These are phyloP conservation scores for Talaromyces amestolkiae DNA, from an alignment of 2,329 filamentous ascomycete species.

Conservation along the genomic window DNA sequence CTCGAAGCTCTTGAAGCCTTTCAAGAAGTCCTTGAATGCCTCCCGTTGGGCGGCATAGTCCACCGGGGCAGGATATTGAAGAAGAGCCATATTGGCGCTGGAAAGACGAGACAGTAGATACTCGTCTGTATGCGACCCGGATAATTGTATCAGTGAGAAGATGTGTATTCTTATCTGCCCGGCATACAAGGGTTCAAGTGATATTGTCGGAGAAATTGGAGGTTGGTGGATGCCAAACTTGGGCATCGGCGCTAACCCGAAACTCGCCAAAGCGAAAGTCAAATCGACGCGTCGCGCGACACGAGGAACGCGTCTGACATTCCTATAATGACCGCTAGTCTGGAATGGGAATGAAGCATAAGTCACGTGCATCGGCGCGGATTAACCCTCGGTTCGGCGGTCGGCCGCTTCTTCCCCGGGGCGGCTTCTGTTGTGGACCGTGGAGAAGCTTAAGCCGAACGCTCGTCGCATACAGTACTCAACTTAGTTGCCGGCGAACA, in stretches of 20 bases:
- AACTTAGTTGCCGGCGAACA: background rate
- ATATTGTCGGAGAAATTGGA: constrained; percentile 17
- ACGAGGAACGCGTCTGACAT: constrained; percentile 27
- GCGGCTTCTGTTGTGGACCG: constrained; percentile 2
- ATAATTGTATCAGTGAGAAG: background rate
- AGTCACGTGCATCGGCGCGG: constrained; percentile 18
- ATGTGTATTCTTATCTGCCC: constrained; percentile 9
- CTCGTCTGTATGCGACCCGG: constrained; percentile 11
- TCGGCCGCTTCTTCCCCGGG: background rate
- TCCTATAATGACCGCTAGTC: constrained; percentile 11
- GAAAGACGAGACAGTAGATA: constrained; percentile 17
- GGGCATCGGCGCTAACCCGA: constrained; percentile 17
- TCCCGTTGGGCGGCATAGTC: constrained; percentile 82
- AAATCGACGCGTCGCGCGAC: constrained; percentile 31
- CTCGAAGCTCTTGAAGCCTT: constrained; percentile 76
- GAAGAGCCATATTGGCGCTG: constrained; percentile 70
- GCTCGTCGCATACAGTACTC: background rate
- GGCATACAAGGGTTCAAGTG: constrained; percentile 13
- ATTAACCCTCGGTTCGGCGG: constrained; percentile 21
- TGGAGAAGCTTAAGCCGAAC: constrained; percentile 16
- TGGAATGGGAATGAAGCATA: background rate
- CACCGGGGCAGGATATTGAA: constrained; percentile 73
- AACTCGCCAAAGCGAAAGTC: constrained; percentile 13
- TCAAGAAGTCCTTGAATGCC: constrained; percentile 81
- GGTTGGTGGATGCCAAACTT: constrained; percentile 21